A percentile compares a stretch with the other conserved stretches of the same genome.
Evolutionary conservation across 2,329 filamentous ascomycete genomes (phyloP).

Genomic region (Amesomyces nigricolor): DNA sequence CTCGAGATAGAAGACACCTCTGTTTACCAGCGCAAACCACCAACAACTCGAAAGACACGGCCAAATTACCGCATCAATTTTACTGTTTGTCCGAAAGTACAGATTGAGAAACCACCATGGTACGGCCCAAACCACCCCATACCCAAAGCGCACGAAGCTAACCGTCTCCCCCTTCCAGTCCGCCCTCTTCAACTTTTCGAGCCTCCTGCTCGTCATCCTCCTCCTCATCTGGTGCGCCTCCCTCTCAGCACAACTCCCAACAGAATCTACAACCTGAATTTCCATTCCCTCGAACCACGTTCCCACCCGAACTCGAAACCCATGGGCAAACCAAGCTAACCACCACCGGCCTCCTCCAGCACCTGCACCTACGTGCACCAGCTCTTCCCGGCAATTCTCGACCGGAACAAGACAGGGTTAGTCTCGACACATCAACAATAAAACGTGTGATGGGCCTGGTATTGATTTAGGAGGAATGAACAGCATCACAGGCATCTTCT

Average conservation of each 20-base stretch:
- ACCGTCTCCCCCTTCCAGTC: constrained; percentile 51
- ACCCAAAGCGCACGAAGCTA: neutral
- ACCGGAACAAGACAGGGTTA: constrained; percentile 86
- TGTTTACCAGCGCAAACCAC: too few relatives aligned
- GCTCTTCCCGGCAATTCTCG: constrained; percentile 82
- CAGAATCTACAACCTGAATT: too few relatives aligned
- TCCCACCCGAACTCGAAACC: too few relatives aligned
- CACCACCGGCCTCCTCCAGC: constrained; percentile 23
- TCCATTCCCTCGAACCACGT: neutral
- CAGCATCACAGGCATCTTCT: constrained; percentile 80
- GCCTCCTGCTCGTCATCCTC: constrained; percentile 86
- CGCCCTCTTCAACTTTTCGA: constrained; percentile 98
- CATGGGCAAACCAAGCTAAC: neutral
- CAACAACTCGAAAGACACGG: neutral
- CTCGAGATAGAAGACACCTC: too few relatives aligned
- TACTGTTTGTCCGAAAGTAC: neutral
- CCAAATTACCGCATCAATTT: too few relatives aligned
- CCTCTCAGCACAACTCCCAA: neutral
- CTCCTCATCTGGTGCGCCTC: constrained; percentile 68
- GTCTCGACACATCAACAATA: neutral
- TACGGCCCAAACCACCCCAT: constrained; percentile 4
- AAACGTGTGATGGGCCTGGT: neutral
- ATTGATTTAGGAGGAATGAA: neutral
- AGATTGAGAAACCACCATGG: constrained; percentile 24
- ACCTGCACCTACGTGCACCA: constrained; percentile 91